Evolutionary conservation across 2,329 filamentous ascomycete genomes (phyloP).

Genomic region (Aurifilum marmelostoma): DNA sequence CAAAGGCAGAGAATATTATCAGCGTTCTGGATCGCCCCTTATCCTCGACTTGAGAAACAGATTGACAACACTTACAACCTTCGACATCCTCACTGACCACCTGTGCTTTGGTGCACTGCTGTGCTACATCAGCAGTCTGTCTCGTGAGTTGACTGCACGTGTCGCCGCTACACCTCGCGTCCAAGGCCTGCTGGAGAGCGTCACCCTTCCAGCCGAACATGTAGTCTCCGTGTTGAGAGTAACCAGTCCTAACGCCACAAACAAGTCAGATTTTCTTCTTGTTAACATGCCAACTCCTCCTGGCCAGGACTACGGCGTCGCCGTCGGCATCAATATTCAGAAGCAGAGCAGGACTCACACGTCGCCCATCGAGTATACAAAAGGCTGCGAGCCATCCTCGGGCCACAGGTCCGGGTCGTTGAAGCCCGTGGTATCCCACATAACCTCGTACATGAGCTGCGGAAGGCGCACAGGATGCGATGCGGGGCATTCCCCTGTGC

Average conservation of each 20-base stretch:
- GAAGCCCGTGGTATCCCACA: conserved; percentile 48
- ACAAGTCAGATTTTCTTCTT: background rate
- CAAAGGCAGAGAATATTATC: background rate
- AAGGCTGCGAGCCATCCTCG: conserved; percentile 31
- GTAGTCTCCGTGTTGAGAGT: conserved; percentile 29
- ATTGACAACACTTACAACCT: conserved; percentile 30
- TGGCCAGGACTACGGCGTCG: too few species aligned
- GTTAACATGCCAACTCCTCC: background rate
- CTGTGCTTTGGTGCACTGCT: conserved; percentile 32
- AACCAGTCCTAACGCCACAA: conserved; percentile 19
- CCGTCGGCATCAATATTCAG: background rate
- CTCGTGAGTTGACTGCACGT: conserved; percentile 31
- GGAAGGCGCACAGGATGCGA: conserved; percentile 48
- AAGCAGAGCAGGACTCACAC: conserved; percentile 29
- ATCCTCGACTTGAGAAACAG: background rate
- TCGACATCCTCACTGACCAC: conserved; percentile 32
- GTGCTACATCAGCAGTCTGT: conserved; percentile 31
- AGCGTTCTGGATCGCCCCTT: background rate
- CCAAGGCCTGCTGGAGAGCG: conserved; percentile 33
- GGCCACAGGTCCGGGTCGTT: conserved; percentile 37
- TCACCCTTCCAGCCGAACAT: conserved; percentile 33
- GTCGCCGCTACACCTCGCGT: conserved; percentile 34
- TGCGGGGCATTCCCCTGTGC: conserved; percentile 41
- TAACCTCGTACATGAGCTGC: conserved; percentile 51
- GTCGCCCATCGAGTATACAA: conserved; percentile 37